Evolutionary conservation across 179 eudicot species (phyloP).

Genomic region (Spergularia azorica): DNA sequence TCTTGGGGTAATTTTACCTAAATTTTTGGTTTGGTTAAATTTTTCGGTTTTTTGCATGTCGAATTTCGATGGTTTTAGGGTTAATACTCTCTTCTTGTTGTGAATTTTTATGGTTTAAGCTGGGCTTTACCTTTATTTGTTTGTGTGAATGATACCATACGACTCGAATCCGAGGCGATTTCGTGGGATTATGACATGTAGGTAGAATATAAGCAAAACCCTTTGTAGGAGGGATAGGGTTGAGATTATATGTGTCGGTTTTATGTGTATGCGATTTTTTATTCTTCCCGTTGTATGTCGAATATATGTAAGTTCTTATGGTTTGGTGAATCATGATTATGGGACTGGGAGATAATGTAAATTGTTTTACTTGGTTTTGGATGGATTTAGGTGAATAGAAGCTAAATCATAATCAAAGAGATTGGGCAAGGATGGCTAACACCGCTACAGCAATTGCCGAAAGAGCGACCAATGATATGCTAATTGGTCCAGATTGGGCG

Average conservation of each 20-base stretch:
- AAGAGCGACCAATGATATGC: conserved; percentile 93
- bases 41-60: background rate
- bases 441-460: conserved; percentile 72
- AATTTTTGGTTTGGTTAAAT: conserved; percentile 7
- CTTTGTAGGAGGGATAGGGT: background rate
- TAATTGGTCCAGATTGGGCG: conserved; percentile 94
- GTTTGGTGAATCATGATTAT: background rate
- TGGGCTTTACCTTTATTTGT: background rate
- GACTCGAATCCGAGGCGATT: background rate
- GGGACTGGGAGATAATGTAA: background rate
- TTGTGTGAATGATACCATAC: background rate
- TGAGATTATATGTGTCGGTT: background rate
- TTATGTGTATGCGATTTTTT: background rate
- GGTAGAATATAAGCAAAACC: conserved; percentile 1
- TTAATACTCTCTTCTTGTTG: background rate
- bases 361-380: background rate
- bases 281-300: background rate
- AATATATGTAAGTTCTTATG: background rate
- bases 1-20: background rate
- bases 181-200: background rate
- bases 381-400: conserved; percentile 23
- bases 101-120: background rate
- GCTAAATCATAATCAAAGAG: conserved; percentile 5
- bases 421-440: conserved; percentile 54
- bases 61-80: background rate